These are phyloP conservation scores for Tephrocybe sp. DNA, from an alignment of 768 basidiomycete species.

Conservation along the genomic window DNA sequence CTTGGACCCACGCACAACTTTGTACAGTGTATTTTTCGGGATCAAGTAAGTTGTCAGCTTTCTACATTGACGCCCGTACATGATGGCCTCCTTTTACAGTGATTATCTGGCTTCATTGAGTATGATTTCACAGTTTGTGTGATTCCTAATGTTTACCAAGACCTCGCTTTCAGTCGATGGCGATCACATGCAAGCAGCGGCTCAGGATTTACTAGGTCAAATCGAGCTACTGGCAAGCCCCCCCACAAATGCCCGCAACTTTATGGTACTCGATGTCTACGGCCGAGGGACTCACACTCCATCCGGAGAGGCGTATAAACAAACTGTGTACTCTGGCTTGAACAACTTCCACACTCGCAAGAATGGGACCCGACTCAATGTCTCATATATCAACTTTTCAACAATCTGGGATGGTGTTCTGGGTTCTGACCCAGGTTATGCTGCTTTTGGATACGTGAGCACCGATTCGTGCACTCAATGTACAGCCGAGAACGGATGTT, in stretches of 20 bases:
- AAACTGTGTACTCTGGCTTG: conserved; percentile 42
- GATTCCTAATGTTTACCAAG: neutral
- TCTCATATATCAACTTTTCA: conserved; percentile 47
- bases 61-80: neutral
- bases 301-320: conserved; percentile 45
- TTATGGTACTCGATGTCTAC: conserved; percentile 49
- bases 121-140: conserved; percentile 17
- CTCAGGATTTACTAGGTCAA: conserved; percentile 39
- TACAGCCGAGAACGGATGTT: conserved; percentile 28
- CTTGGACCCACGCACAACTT: conserved; percentile 43
- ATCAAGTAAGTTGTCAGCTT: conserved; percentile 39
- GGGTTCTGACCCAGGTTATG: conserved; percentile 37
- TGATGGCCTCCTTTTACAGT: conserved; percentile 19
- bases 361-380: conserved; percentile 26
- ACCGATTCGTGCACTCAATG: conserved; percentile 28
- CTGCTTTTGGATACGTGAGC: conserved; percentile 47
- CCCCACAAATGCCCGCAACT: conserved; percentile 48
- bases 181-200: conserved; percentile 43
- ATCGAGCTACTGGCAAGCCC: conserved; percentile 43
- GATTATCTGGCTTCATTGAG: conserved; percentile 42
- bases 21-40: conserved; percentile 53
- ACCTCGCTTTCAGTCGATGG: conserved; percentile 28
- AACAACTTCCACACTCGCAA: conserved; percentile 27
- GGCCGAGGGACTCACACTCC: conserved; percentile 40
- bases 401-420: conserved; percentile 50